Conservation (phyloP, 495 filamentous ascomycete species). For the Halenospora varia region DNA sequence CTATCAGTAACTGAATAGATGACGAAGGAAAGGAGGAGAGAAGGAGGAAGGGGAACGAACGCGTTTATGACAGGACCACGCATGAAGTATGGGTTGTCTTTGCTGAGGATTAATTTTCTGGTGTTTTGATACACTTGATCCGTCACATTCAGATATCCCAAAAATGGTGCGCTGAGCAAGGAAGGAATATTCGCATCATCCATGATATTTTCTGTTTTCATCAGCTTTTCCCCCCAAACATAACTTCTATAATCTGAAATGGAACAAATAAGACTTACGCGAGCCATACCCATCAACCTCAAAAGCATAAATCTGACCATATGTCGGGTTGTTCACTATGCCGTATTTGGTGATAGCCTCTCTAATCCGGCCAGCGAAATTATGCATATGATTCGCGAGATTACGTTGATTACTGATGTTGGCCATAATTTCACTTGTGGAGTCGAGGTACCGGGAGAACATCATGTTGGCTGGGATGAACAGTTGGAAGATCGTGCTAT, state of each 20-base stretch:
- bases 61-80: conserved; percentile 51
- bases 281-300: conserved; percentile 57
- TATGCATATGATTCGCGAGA: conserved; percentile 44
- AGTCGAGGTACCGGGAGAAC: conserved; percentile 52
- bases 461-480: conserved; percentile 68
- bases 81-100: conserved; percentile 57
- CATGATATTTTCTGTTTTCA: conserved; percentile 24
- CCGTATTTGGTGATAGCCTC: conserved; percentile 47
- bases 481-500: conserved; percentile 45
- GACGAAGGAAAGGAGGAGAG: conserved; percentile 42
- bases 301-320: conserved; percentile 55
- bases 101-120: conserved; percentile 46
- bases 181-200: conserved; percentile 63
- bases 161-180: conserved; percentile 50
- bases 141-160: conserved; percentile 44
- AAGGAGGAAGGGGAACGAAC: conserved; percentile 29
- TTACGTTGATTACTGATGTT: conserved; percentile 32
- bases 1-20: too few species aligned
- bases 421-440: conserved; percentile 44
- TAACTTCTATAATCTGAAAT: too few species aligned
- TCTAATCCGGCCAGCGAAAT: conserved; percentile 41
- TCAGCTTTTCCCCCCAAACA: too few species aligned
- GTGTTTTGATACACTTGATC: conserved; percentile 54
- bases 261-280: conserved; percentile 14
- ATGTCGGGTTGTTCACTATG: conserved; percentile 37